Base-by-base conservation (phyloP, 106 monocot genomes). In the Vanilla planifolia region DNA sequence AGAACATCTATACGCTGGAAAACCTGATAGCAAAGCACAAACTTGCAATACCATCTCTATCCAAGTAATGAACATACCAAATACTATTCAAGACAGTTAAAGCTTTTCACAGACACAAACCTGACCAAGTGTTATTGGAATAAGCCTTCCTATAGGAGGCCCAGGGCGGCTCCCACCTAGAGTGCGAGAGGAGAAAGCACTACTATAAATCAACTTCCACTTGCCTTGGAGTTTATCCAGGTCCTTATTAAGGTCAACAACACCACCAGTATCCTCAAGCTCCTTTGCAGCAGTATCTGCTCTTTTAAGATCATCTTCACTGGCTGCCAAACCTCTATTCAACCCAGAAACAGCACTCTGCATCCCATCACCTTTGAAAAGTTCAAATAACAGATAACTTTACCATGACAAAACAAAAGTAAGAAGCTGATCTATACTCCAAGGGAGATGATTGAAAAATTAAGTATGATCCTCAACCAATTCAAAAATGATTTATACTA, bases 91-190 rank as follows among this genome's bases (percentile, higher is more conserved):
- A 9, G 8, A 14, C 22, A 33, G 29, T 8, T 15, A 37, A 51
- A 61, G 27, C 37, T 35, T 15, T 6, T 33, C 28, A 11, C 1
- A 8, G 35, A 14, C n/a, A 44, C 45, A 35, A 30, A 93, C 93
- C 85, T 83, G 89, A 35, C 94, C 86, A 39, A 90, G 86, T 29
- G 85, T 95, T 44, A 95, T 90, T 0, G 94, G 94, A 21, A 94
- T 66, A 22, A 95, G 78, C 51, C 89, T 73, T 48, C 94, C 89
- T 1, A 51, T 83, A 9, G 94, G 89, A 48, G 86, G 94, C 15
- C 94, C 94, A 15, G 94, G 89, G 19, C 89, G 82, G 68, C 89
- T 95, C 6, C 94, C 94, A 48, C 94, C 89, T 26, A 95, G 68
- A 0, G 89, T 83, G 10, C 84, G 71, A 20, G 94, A 95, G 15